Conservation (phyloP, 768 basidiomycete genomes). For the Boletus pseudo-olivaceus region DNA sequence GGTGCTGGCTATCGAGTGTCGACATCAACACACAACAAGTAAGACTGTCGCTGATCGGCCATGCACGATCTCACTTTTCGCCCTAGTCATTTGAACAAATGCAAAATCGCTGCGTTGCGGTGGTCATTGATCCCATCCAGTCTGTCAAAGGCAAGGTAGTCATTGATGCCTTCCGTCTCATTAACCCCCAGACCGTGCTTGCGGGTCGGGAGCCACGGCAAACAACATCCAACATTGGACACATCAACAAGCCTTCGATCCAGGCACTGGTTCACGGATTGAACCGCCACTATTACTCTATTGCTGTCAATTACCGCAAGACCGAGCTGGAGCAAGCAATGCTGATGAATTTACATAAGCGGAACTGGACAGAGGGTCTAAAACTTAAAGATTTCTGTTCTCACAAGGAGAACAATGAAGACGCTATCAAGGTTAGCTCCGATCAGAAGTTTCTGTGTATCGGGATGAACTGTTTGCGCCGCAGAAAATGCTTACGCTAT, state of each 20-base stretch:
- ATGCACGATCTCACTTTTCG: conserved; percentile 13
- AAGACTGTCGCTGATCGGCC: background rate
- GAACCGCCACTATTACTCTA: conserved; percentile 97
- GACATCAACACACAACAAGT: conserved; percentile 99
- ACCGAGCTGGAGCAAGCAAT: conserved; percentile 97
- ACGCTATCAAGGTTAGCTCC: conserved; percentile 81
- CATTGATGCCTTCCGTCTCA: conserved; percentile 97
- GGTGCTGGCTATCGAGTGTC: conserved; percentile 98
- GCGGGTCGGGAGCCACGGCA: conserved; percentile 93
- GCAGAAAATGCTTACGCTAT: conserved; percentile 80
- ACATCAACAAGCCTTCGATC: conserved; percentile 99
- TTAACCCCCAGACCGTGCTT: conserved; percentile 87
- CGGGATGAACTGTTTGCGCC: conserved; percentile 16
- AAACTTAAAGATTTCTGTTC: conserved; percentile 86
- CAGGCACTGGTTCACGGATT: conserved; percentile 97
- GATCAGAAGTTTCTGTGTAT: conserved; percentile 13
- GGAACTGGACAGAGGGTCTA: conserved; percentile 98
- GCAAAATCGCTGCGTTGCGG: conserved; percentile 89
- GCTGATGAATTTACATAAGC: conserved; percentile 98
- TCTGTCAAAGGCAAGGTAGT: conserved; percentile 99
- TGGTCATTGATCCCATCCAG: conserved; percentile 98
- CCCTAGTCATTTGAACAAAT: conserved; percentile 92
- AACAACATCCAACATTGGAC: conserved; percentile 97
- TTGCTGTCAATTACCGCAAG: conserved; percentile 97
- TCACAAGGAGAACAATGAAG: conserved; percentile 88